Conservation (phyloP, 2,329 filamentous ascomycete genomes). For the Rhinocladiella similis region DNA sequence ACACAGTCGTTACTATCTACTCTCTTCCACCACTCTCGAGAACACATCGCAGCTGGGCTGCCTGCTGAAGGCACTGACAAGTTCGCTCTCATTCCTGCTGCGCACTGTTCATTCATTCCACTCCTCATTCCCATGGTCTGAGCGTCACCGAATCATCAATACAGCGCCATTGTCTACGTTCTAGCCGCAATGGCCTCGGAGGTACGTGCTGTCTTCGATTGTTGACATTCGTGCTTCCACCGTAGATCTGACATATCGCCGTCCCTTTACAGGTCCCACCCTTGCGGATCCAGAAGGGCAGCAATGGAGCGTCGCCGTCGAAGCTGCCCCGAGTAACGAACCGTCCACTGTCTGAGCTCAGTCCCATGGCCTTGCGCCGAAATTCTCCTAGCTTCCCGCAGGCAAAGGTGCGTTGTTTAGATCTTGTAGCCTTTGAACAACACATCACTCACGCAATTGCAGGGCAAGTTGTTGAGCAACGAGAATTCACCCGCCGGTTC, state of each 20-base stretch:
- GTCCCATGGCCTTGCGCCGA: conserved; percentile 77
- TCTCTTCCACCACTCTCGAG: conserved; percentile 5
- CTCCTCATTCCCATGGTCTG: conserved; percentile 23
- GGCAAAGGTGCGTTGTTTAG: conserved; percentile 59
- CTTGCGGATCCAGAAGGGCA: conserved; percentile 35
- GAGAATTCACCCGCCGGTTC: conserved; percentile 84
- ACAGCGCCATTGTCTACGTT: conserved; percentile 28
- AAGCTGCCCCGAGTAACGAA: conserved; percentile 62
- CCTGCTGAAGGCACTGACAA: conserved; percentile 15
- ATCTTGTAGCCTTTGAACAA: background rate
- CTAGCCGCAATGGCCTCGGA: conserved; percentile 26
- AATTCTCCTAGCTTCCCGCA: conserved; percentile 94
- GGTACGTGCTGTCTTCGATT: conserved; percentile 19
- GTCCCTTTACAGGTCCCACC: conserved; percentile 31
- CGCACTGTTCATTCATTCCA: conserved; percentile 22
- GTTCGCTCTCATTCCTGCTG: conserved; percentile 15
- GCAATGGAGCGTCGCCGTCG: conserved; percentile 53
- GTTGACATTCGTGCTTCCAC: conserved; percentile 12
- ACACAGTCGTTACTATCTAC: conserved; percentile 13
- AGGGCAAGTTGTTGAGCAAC: conserved; percentile 55
- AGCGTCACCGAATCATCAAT: conserved; percentile 18
- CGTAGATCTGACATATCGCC: background rate
- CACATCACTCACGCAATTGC: conserved; percentile 12
- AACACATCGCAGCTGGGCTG: conserved; percentile 27
- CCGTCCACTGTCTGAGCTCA: conserved; percentile 85